phyloP scores from a whole-genome alignment of 2,329 filamentous ascomycete species.

The Ambrosiella cleistominuta region DNA sequence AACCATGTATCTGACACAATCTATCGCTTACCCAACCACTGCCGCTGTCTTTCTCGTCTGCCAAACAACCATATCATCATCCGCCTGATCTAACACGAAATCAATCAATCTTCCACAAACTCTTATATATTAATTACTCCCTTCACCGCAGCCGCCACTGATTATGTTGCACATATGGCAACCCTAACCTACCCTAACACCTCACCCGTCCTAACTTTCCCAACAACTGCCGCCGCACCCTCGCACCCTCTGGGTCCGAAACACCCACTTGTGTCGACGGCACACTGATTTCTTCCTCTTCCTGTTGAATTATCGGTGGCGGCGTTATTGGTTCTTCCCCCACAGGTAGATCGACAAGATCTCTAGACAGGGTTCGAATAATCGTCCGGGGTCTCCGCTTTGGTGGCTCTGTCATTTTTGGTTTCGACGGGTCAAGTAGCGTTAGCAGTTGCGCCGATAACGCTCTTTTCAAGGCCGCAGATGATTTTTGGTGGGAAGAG shows the following conservation, averaged over 20 bases:
- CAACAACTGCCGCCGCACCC: constrained; percentile 27
- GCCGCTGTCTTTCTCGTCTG: too few relatives aligned
- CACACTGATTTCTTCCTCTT: constrained; percentile 17
- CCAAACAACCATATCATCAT: too few relatives aligned
- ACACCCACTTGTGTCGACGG: constrained; percentile 38
- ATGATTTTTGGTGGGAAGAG: background rate
- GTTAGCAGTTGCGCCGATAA: constrained; percentile 6
- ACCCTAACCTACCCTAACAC: background rate
- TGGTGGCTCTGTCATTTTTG: background rate
- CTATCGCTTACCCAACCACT: too few relatives aligned
- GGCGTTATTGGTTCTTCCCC: background rate
- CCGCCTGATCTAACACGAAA: too few relatives aligned
- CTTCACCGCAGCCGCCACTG: too few relatives aligned
- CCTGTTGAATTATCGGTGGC: background rate
- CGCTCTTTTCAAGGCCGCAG: constrained; percentile 27
- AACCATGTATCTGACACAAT: too few relatives aligned
- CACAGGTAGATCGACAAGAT: background rate
- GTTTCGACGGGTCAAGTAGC: constrained; percentile 4
- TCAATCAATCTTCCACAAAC: too few relatives aligned
- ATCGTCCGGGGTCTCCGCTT: too few relatives aligned
- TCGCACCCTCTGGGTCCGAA: constrained; percentile 30
- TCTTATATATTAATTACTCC: too few relatives aligned
- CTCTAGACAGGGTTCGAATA: background rate
- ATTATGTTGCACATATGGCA: too few relatives aligned
- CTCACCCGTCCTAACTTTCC: constrained; percentile 22